phyloP scores from a whole-genome alignment of 108 stramenopile species.

The Nitzschia inconspicua region DNA sequence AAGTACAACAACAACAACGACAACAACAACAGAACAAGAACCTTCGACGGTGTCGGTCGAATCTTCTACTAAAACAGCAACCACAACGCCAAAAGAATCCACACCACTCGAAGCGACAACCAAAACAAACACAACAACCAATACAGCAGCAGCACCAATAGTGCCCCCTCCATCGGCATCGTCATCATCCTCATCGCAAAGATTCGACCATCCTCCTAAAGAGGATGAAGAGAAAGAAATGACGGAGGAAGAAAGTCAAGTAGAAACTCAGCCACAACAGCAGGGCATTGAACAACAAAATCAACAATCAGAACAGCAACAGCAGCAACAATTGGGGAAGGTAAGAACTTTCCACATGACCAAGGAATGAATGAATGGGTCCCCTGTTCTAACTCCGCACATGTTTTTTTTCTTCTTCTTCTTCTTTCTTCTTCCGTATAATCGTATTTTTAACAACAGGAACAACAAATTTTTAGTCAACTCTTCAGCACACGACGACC shows the following conservation, averaged over 20 bases:
- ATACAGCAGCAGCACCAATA: too few species aligned
- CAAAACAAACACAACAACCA: too few species aligned
- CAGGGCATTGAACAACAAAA: neutral
- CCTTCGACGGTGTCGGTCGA: too few species aligned
- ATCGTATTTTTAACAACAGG: constrained; percentile 2
- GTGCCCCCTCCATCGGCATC: too few species aligned
- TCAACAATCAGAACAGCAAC: neutral
- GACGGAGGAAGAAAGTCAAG: neutral
- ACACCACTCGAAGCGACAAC: too few species aligned
- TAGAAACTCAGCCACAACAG: neutral
- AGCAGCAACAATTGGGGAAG: neutral
- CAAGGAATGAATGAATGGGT: neutral
- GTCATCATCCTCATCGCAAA: neutral
- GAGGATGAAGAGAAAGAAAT: neutral
- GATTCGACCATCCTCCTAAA: neutral
- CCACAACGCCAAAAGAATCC: too few species aligned
- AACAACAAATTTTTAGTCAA: constrained; percentile 28
- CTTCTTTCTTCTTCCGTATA: too few species aligned
- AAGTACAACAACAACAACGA: too few species aligned
- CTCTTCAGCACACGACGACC: constrained; percentile 80
- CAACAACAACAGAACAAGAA: too few species aligned
- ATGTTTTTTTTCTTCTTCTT: too few species aligned
- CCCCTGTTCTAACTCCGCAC: too few species aligned
- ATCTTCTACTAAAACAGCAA: too few species aligned
- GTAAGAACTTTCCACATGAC: neutral